phyloP scores from a whole-genome alignment of 2,329 filamentous ascomycete genomes.

The Tolypocladium ovalisporum region DNA sequence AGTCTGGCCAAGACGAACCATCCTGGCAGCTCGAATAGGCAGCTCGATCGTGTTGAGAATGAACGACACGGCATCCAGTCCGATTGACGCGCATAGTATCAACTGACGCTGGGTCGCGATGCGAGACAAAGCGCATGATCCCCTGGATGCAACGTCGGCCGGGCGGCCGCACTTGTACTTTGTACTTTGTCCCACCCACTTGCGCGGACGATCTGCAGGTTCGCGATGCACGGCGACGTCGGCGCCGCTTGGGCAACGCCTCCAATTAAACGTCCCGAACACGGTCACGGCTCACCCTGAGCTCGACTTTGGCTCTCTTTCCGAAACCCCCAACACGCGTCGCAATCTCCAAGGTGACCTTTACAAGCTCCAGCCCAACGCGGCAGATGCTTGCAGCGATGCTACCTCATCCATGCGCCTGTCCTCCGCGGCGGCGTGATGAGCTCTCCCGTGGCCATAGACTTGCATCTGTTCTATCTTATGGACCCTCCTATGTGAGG shows the following conservation, averaged over 20 bases:
- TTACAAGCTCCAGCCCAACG: neutral
- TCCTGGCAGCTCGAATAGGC: neutral
- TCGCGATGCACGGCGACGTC: neutral
- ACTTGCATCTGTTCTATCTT: neutral
- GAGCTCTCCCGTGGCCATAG: neutral
- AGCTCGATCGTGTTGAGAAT: neutral
- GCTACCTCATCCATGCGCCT: neutral
- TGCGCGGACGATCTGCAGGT: neutral
- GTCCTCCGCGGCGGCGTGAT: neutral
- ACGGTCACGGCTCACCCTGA: neutral
- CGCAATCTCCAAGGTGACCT: neutral
- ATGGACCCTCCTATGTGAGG: neutral
- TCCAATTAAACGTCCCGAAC: neutral
- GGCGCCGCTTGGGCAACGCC: neutral
- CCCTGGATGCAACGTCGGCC: neutral
- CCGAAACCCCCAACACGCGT: neutral
- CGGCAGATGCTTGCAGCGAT: neutral
- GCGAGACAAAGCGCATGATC: neutral
- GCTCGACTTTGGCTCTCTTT: neutral
- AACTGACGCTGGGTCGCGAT: neutral
- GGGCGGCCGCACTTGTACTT: neutral
- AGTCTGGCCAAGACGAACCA: neutral
- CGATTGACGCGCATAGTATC: neutral
- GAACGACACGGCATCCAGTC: neutral
- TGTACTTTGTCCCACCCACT: neutral